A percentile compares a stretch with the other conserved stretches of the same genome.
These are phyloP conservation scores for Mycena amicta DNA, from an alignment of 768 basidiomycete genomes.

Conservation along the genomic window DNA sequence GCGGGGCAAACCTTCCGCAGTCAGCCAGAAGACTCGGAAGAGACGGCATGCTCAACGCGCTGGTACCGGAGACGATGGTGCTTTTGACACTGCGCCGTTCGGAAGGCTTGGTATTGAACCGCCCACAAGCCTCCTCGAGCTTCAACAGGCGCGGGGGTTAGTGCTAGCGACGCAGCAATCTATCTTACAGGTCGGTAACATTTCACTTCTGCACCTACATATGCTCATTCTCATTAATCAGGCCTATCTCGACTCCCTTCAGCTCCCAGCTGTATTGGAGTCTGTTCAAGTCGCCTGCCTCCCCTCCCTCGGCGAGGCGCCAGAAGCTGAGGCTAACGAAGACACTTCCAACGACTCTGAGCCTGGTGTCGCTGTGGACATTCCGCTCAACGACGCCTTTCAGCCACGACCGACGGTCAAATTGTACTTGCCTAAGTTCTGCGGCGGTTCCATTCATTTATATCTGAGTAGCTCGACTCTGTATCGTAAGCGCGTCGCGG, in stretches of 20 bases:
- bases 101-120: slow-evolving; percentile 6
- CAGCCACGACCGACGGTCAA: neutral
- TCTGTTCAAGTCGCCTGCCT: slow-evolving; percentile 10
- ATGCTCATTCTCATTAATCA: neutral
- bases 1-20: neutral
- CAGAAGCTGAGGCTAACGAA: neutral
- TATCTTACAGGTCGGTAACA: slow-evolving; percentile 12
- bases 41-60: neutral
- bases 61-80: neutral
- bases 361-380: neutral
- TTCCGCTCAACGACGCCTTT: neutral
- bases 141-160: neutral
- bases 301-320: neutral
- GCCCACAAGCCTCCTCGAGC: slow-evolving; percentile 7
- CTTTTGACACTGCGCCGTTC: neutral
- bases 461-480: slow-evolving; percentile 8
- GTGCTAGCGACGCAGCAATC: slow-evolving; percentile 14
- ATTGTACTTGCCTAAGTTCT: slow-evolving; percentile 6
- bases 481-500: slow-evolving; percentile 10
- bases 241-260: slow-evolving; percentile 17
- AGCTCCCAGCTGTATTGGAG: slow-evolving; percentile 4
- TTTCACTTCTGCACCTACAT: neutral
- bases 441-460: neutral
- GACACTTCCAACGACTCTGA: neutral
- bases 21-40: neutral